Percentiles rank a stretch among this genome's conserved stretches.
Evolutionary conservation across 2,329 filamentous ascomycete species (phyloP).

Genomic region (Pyrenophora teres): DNA sequence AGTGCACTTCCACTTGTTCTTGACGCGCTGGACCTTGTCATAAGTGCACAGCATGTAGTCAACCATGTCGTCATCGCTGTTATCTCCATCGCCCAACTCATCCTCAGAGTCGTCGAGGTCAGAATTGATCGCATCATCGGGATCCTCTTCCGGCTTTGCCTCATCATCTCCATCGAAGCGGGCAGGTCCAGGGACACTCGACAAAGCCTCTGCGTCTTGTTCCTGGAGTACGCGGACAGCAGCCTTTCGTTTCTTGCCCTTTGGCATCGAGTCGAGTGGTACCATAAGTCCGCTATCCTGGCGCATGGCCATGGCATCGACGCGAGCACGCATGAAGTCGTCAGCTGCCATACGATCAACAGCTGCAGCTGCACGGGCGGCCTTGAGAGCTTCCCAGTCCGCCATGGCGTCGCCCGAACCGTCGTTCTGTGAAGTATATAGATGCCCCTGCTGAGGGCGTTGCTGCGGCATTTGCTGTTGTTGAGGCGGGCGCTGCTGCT

Average conservation of each 20-base stretch:
- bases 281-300: slow-evolving; percentile 81
- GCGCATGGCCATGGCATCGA: slow-evolving; percentile 66
- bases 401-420: slow-evolving; percentile 69
- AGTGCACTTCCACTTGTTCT: slow-evolving; percentile 97
- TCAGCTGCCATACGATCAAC: slow-evolving; percentile 63
- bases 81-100: slow-evolving; percentile 77
- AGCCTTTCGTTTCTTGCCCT: slow-evolving; percentile 49
- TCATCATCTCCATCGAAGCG: slow-evolving; percentile 63
- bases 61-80: slow-evolving; percentile 80
- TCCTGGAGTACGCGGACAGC: slow-evolving; percentile 54
- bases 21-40: slow-evolving; percentile 97
- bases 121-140: slow-evolving; percentile 97
- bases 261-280: slow-evolving; percentile 64
- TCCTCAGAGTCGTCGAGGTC: slow-evolving; percentile 96
- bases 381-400: slow-evolving; percentile 62
- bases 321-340: slow-evolving; percentile 68
- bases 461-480: slow-evolving; percentile 37
- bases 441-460: slow-evolving; percentile 29
- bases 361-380: slow-evolving; percentile 61
- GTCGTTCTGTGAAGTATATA: slow-evolving; percentile 70
- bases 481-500: slow-evolving; percentile 32
- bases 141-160: slow-evolving; percentile 60
- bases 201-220: slow-evolving; percentile 55
- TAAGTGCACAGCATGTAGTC: slow-evolving; percentile 99
- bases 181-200: slow-evolving; percentile 39